phyloP scores from a whole-genome alignment of 768 basidiomycete genomes.

The Panaeolus cyanescens region DNA sequence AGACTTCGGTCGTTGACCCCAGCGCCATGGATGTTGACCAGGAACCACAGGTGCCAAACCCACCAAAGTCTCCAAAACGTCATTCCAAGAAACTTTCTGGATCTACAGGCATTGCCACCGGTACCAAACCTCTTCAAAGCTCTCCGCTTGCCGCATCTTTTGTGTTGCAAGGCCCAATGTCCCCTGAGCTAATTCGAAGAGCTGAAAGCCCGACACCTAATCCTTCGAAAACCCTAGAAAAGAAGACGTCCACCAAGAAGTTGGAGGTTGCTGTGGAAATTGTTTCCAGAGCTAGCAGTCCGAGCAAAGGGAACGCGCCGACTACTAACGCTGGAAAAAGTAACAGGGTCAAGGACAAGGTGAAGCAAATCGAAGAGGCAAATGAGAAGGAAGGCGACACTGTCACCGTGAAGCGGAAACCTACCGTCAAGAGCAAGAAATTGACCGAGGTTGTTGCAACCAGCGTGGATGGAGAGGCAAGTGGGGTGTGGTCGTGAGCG shows the following conservation, averaged over 20 bases:
- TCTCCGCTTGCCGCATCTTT: background rate
- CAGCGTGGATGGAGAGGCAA: constrained; percentile 33
- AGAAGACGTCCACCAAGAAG: constrained; percentile 8
- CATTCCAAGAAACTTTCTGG: constrained; percentile 4
- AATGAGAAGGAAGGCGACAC: background rate
- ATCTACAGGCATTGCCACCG: background rate
- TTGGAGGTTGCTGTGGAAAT: constrained; percentile 18
- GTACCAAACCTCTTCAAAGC: background rate
- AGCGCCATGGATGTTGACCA: background rate
- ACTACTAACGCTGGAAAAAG: background rate
- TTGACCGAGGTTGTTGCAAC: constrained; percentile 34
- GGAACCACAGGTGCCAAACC: background rate
- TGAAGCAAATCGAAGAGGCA: background rate
- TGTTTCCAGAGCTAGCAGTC: constrained; percentile 13
- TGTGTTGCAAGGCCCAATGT: background rate
- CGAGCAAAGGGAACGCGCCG: background rate
- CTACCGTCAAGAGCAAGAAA: constrained; percentile 14
- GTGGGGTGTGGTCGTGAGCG: background rate
- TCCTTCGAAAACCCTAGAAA: constrained; percentile 6
- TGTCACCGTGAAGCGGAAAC: constrained; percentile 1
- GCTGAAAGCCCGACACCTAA: constrained; percentile 9
- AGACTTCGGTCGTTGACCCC: constrained; percentile 4
- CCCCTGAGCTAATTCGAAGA: background rate
- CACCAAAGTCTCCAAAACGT: constrained; percentile 6
- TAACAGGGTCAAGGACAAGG: constrained; percentile 3